Conservation (phyloP, 2,329 filamentous ascomycete species). For the Diaporthe aspalathi region DNA sequence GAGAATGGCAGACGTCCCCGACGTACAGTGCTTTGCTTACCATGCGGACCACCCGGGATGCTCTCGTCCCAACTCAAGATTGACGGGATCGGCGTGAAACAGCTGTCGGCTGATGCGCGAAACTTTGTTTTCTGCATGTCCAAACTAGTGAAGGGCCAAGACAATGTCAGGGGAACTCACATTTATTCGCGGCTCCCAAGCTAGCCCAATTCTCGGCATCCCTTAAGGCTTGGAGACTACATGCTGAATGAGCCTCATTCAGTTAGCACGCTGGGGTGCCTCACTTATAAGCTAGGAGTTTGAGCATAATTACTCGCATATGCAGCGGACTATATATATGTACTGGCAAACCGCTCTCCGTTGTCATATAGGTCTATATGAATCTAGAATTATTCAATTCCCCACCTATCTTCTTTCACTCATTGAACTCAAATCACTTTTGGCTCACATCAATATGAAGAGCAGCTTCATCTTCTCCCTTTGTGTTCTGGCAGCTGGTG, state of each 20-base stretch:
- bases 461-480: background rate
- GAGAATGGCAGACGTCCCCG: background rate
- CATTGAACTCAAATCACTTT: background rate
- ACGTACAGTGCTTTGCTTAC: background rate
- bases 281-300: background rate
- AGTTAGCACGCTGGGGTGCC: background rate
- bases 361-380: rapidly evolving
- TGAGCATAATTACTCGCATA: background rate
- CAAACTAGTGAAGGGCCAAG: background rate
- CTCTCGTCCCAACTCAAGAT: background rate
- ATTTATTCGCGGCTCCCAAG: slow-evolving; percentile 12
- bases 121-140: slow-evolving; percentile 18
- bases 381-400: background rate
- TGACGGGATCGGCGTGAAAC: slow-evolving; percentile 21
- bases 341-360: background rate
- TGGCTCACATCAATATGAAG: background rate
- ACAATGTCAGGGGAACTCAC: background rate
- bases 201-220: slow-evolving; percentile 1
- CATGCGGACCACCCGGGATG: background rate
- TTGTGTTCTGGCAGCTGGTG: background rate
- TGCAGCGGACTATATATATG: background rate
- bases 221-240: background rate
- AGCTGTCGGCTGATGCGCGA: slow-evolving; percentile 2
- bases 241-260: slow-evolving; percentile 5
- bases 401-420: background rate